Evolutionary conservation across 78 protist genomes (phyloP).

Genomic region (Dictyostelium capitatum): DNA sequence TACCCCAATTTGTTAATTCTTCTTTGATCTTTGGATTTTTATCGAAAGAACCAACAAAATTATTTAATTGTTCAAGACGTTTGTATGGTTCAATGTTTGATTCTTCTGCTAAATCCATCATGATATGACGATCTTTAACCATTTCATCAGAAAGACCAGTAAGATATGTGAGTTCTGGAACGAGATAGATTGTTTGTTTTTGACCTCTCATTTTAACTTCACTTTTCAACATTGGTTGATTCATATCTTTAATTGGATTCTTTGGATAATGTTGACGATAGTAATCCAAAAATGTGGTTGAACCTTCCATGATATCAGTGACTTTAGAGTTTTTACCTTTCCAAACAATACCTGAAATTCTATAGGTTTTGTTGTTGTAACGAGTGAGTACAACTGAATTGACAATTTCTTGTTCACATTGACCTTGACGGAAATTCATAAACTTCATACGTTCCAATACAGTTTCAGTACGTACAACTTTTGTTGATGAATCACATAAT

Average conservation of each 20-base stretch:
- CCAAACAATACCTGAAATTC: conserved; percentile 26
- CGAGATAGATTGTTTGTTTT: conserved; percentile 20
- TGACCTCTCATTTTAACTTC: conserved; percentile 41
- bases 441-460: not conserved
- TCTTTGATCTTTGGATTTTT: not conserved
- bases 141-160: conserved; percentile 47
- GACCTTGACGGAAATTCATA: not conserved
- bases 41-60: not conserved
- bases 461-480: conserved; percentile 1
- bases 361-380: conserved; percentile 42
- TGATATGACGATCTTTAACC: not conserved
- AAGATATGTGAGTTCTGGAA: conserved; percentile 27
- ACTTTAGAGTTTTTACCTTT: not conserved
- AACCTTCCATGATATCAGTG: not conserved
- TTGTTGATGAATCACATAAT: not conserved
- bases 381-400: conserved; percentile 31
- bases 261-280: conserved; percentile 16
- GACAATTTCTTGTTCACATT: not conserved
- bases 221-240: conserved; percentile 26
- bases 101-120: conserved; percentile 17
- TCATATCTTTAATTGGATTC: not conserved
- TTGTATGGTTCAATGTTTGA: not conserved
- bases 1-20: not conserved
- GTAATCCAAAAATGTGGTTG: conserved; percentile 10
- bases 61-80: not conserved